These are phyloP conservation scores for Cladochytrium tenue DNA, from an alignment of 371 early-diverging fungal species.

Conservation along the genomic window DNA sequence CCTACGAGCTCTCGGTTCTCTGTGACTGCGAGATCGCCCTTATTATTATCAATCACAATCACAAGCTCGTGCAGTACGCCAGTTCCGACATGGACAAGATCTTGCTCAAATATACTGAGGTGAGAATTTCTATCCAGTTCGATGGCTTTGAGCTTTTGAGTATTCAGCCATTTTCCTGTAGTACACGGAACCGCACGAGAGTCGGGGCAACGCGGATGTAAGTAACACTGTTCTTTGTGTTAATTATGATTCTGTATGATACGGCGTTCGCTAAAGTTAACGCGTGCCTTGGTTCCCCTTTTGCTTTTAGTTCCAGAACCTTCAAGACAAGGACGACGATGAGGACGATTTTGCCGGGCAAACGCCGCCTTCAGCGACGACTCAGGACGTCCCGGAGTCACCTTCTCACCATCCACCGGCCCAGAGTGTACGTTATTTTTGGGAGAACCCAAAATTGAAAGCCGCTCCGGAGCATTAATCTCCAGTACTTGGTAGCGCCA, in stretches of 20 bases:
- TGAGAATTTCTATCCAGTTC: too few species aligned
- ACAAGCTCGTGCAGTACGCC: conserved; percentile 90
- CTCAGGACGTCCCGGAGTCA: too few species aligned
- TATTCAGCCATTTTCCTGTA: conserved; percentile 22
- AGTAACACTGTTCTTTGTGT: conserved; percentile 11
- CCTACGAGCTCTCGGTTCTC: conserved; percentile 95
- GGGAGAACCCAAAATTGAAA: too few species aligned
- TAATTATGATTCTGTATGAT: too few species aligned
- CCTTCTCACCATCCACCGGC: too few species aligned
- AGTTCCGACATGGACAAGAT: conserved; percentile 90
- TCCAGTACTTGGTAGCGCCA: too few species aligned
- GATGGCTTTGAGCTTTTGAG: too few species aligned
- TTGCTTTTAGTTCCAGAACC: conserved; percentile 20
- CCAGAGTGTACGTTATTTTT: too few species aligned
- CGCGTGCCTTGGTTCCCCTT: too few species aligned
- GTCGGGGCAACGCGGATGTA: conserved; percentile 64
- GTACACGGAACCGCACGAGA: conserved; percentile 70
- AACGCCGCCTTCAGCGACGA: too few species aligned
- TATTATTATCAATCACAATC: conserved; percentile 87
- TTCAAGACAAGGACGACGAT: conserved; percentile 26
- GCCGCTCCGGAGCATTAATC: too few species aligned
- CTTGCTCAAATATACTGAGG: conserved; percentile 87
- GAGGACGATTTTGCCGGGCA: conserved; percentile 26
- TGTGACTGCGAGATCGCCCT: conserved; percentile 96
- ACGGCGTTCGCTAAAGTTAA: too few species aligned